Conservation (phyloP, 1,139 yeast genomes). For the Suhomyces terraborum region DNA sequence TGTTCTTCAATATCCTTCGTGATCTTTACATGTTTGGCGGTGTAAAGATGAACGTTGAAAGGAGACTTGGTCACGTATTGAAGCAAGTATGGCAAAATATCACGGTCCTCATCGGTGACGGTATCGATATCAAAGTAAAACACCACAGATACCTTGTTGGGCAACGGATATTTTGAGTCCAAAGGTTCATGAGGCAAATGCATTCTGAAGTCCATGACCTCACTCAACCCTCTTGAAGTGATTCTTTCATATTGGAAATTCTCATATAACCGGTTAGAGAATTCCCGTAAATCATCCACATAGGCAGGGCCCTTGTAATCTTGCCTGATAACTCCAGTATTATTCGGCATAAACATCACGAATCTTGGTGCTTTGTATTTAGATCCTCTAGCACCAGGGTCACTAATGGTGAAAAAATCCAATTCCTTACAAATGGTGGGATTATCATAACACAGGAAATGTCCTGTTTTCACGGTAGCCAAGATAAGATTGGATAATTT, state of each 20-base stretch:
- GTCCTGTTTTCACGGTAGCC: slow-evolving; percentile 51
- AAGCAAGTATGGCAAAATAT: slow-evolving; percentile 57
- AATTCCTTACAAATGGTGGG: slow-evolving; percentile 52
- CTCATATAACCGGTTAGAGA: slow-evolving; percentile 35
- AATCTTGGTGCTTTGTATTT: slow-evolving; percentile 26
- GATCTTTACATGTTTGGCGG: slow-evolving; percentile 49
- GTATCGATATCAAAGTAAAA: slow-evolving; percentile 56
- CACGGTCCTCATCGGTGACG: slow-evolving; percentile 59
- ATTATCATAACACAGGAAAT: slow-evolving; percentile 58
- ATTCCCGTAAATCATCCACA: slow-evolving; percentile 35
- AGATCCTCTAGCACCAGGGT: slow-evolving; percentile 6
- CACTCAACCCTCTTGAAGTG: slow-evolving; percentile 39
- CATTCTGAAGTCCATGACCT: slow-evolving; percentile 42
- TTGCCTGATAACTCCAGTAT: slow-evolving; percentile 35
- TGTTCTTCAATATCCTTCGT: slow-evolving; percentile 43
- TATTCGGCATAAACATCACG: slow-evolving; percentile 44
- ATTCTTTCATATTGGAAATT: slow-evolving; percentile 44
- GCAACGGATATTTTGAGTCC: slow-evolving; percentile 43
- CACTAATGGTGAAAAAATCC: slow-evolving; percentile 33
- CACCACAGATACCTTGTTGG: slow-evolving; percentile 50
- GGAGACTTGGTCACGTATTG: slow-evolving; percentile 61
- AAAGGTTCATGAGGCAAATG: slow-evolving; percentile 36
- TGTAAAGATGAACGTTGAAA: slow-evolving; percentile 54
- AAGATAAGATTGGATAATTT: slow-evolving; percentile 51
- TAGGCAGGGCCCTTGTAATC: slow-evolving; percentile 35